Conservation (phyloP, 2,329 filamentous ascomycete species). For the Nemania sp. region DNA sequence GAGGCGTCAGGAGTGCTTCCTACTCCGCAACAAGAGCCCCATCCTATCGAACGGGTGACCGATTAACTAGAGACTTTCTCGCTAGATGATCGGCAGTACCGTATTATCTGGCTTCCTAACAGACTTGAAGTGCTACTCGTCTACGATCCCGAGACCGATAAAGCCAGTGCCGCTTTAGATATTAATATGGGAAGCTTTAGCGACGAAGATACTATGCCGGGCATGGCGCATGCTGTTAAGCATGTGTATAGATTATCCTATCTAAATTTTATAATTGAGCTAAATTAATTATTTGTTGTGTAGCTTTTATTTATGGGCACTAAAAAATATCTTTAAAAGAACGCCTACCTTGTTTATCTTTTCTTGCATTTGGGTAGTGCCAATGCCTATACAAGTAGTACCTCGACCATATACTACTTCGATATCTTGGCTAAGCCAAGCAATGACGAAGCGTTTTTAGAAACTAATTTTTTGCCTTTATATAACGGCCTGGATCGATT, state of each 20-base stretch:
- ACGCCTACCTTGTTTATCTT: slow-evolving; percentile 93
- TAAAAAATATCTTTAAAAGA: slow-evolving; percentile 94
- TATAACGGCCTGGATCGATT: slow-evolving; percentile 88
- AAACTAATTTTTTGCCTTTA: slow-evolving; percentile 63
- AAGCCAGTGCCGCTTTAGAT: slow-evolving; percentile 92
- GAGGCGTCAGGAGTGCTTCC: slow-evolving; percentile 33
- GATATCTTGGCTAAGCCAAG: slow-evolving; percentile 83
- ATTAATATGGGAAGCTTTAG: slow-evolving; percentile 97
- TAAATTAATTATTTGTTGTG: slow-evolving; percentile 23
- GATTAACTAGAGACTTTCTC: slow-evolving; percentile 42
- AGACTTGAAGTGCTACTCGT: slow-evolving; percentile 89
- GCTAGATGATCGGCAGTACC: slow-evolving; percentile 79
- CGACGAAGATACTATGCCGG: slow-evolving; percentile 86
- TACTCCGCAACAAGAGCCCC: slow-evolving; percentile 38
- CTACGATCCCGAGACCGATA: slow-evolving; percentile 93
- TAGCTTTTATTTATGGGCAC: slow-evolving; percentile 96
- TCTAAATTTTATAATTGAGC: background rate
- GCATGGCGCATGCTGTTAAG: slow-evolving; percentile 95
- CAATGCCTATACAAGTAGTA: slow-evolving; percentile 92
- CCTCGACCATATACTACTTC: slow-evolving; percentile 97
- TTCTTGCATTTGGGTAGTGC: slow-evolving; percentile 87
- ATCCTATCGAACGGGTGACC: slow-evolving; percentile 43
- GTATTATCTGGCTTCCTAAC: slow-evolving; percentile 84
- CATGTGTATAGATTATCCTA: slow-evolving; percentile 59
- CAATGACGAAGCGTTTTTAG: slow-evolving; percentile 60